Percentiles rank a stretch among this genome's conserved stretches.
phyloP scores from a whole-genome alignment of 2,329 filamentous ascomycete genomes.

The Cylindrodendrum hubeiense region DNA sequence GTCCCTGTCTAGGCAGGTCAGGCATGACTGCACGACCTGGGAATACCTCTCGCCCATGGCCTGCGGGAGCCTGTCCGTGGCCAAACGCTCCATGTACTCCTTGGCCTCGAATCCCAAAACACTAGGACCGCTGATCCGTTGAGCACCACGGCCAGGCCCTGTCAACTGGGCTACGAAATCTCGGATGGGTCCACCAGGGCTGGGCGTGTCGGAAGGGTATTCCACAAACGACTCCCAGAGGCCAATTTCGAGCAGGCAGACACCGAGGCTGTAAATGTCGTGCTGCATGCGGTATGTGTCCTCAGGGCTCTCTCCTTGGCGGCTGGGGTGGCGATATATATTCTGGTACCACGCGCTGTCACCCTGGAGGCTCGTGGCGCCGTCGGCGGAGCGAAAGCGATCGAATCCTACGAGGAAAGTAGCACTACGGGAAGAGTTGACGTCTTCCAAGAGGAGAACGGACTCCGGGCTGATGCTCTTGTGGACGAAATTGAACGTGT shows the following conservation, averaged over 20 bases:
- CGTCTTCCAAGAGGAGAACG: conserved; percentile 5
- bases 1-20: conserved; percentile 11
- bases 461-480: conserved; percentile 23
- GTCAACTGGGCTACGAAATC: not conserved
- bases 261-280: conserved; percentile 23
- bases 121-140: not conserved
- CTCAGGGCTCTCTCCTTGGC: conserved; percentile 12
- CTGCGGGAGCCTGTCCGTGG: conserved; percentile 1
- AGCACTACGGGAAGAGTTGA: not conserved
- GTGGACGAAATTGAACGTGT: conserved; percentile 22
- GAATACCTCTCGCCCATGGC: conserved; percentile 13
- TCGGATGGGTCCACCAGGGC: conserved; percentile 6
- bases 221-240: conserved; percentile 22
- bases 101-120: conserved; percentile 10
- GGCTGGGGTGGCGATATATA: conserved; percentile 15
- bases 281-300: conserved; percentile 20
- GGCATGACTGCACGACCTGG: conserved; percentile 9
- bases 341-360: conserved; percentile 15
- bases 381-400: conserved; percentile 15
- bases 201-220: conserved; percentile 7
- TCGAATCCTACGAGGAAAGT: conserved; percentile 16
- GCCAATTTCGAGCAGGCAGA: conserved; percentile 22
- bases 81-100: conserved; percentile 12
- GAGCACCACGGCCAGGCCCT: not conserved
- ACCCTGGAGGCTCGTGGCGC: conserved; percentile 5